A percentile compares a stretch with the other conserved stretches of the same genome.
phyloP scores from a whole-genome alignment of 2,329 filamentous ascomycete species.

The Bipolaris sorokiniana region DNA sequence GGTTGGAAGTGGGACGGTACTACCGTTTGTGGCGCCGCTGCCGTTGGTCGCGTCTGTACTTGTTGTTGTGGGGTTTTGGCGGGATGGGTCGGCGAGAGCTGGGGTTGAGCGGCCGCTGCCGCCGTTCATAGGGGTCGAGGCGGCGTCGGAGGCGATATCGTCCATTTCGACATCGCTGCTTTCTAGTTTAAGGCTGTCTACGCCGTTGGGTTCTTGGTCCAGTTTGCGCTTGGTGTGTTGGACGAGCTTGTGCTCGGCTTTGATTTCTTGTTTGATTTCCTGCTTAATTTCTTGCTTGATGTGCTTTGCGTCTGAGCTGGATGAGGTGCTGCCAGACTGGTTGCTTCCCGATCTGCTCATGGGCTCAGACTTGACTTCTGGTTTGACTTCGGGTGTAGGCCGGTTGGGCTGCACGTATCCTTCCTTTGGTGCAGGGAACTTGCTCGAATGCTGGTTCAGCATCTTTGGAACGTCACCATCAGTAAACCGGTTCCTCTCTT shows the following conservation, averaged over 20 bases:
- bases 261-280: constrained; percentile 32
- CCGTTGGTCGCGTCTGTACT: constrained; percentile 19
- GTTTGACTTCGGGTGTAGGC: constrained; percentile 24
- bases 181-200: constrained; percentile 59
- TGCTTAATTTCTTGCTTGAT: constrained; percentile 29
- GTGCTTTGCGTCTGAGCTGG: constrained; percentile 13
- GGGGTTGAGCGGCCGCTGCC: constrained; percentile 41
- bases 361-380: constrained; percentile 30
- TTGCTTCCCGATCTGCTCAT: constrained; percentile 34
- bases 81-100: constrained; percentile 20
- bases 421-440: constrained; percentile 44
- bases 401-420: constrained; percentile 30
- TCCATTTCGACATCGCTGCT: constrained; percentile 43
- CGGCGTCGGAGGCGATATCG: constrained; percentile 33
- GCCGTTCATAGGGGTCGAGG: constrained; percentile 27
- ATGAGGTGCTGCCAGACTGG: constrained; percentile 22
- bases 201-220: constrained; percentile 67
- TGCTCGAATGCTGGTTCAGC: constrained; percentile 59
- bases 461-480: constrained; percentile 66
- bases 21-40: constrained; percentile 1
- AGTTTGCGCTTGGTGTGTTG: constrained; percentile 79
- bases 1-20: constrained; percentile 9
- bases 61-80: constrained; percentile 26
- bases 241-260: constrained; percentile 68
- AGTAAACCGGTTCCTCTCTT: constrained; percentile 75